Conservation (phyloP, 2,329 filamentous ascomycete species). For the Clarireedia paspali region DNA sequence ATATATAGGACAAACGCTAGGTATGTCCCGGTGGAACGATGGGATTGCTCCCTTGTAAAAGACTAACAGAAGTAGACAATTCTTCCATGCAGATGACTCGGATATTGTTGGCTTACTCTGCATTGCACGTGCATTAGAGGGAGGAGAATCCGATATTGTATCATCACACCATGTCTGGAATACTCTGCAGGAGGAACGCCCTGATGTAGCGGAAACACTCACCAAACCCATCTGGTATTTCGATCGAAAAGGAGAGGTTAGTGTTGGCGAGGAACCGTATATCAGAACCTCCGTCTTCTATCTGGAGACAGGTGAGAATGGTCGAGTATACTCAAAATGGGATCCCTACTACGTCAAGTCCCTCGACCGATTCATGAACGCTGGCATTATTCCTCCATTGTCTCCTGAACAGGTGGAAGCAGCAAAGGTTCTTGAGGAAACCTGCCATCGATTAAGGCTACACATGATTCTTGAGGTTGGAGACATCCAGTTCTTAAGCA, state of each 20-base stretch:
- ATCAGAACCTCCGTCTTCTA: conserved; percentile 69
- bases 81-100: conserved; percentile 77
- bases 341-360: conserved; percentile 84
- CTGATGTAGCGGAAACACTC: conserved; percentile 69
- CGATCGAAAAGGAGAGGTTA: conserved; percentile 80
- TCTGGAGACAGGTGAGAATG: conserved; percentile 59
- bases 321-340: conserved; percentile 74
- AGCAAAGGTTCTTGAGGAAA: conserved; percentile 63
- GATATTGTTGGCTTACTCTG: conserved; percentile 82
- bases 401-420: conserved; percentile 63
- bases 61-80: conserved; percentile 45
- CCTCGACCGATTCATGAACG: conserved; percentile 64
- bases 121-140: conserved; percentile 68
- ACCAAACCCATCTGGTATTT: conserved; percentile 84
- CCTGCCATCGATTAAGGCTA: conserved; percentile 62
- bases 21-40: conserved; percentile 23
- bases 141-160: conserved; percentile 77
- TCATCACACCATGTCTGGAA: conserved; percentile 79
- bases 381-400: conserved; percentile 64
- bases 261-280: conserved; percentile 65
- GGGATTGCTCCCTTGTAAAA: neutral
- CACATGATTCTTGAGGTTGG: conserved; percentile 84
- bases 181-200: conserved; percentile 62
- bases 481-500: conserved; percentile 81
- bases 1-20: conserved; percentile 84